Evolutionary conservation across 768 basidiomycete species (phyloP), one percentile per base, ranked within the genome.

Genomic region (Trametes gibbosa): DNA sequence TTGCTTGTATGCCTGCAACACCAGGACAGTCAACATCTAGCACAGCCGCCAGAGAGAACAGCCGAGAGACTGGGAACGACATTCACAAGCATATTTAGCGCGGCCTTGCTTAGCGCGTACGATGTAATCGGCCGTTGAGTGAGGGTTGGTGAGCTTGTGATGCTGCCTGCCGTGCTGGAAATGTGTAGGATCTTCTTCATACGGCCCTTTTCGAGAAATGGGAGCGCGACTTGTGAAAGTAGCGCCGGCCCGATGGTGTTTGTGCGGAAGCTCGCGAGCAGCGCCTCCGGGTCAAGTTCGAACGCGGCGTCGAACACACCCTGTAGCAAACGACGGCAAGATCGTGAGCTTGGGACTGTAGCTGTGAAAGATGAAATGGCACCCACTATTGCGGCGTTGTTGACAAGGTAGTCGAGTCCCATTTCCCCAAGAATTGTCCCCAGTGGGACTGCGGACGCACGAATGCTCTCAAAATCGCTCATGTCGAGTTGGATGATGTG

Each of bases 351-450:
- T 10, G 29, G 29, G 29, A 14, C 14, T 14, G 34, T 14, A 35
- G 34, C 14, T 35, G 34, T 35, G 34, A 14, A 14, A 35, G 19
- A 14, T 3, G 39, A 19, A 29, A 40, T 25, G 24, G 39, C 13
- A 50, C 50, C 5, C 27, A 47, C 55, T 16, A 48, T 39, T 3
- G 4, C 46, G 16, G 75, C 74, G 42, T 75, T 76, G 65, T 76
- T 77, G 53, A 76, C 59, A 16, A 77, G 65, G 50, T 74, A 76
- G 59, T 77, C 73, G 6, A 77, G 61, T 3, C 75, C 74, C 25
- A 56, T 57, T 24, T 58, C 61, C 5, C 56, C 67, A 14, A 77
- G 58, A n/a, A 73, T 52, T 35, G 53, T 61, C 25, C 61, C 66
- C 19, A 71, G 66, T 2, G 55, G 34, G 24, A 56, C 56, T 5